A percentile compares a stretch with the other conserved stretches of the same genome.
Evolutionary conservation across 768 basidiomycete species (phyloP).

Genomic region (Tylopilus sp.): DNA sequence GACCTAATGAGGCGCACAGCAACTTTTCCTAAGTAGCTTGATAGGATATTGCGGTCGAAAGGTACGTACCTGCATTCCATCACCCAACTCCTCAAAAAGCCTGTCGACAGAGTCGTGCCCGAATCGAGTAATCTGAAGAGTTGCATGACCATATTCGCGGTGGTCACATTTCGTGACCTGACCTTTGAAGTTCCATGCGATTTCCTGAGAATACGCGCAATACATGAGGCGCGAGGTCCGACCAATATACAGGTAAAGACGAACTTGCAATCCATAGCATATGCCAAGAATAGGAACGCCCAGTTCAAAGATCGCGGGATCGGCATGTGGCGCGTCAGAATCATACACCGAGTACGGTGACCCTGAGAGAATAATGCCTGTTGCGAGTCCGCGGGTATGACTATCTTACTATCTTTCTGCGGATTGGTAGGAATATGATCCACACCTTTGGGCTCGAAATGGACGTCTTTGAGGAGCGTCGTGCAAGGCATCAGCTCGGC

Average conservation of each 20-base stretch:
- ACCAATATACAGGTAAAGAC: conserved; percentile 9
- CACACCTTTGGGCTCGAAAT: conserved; percentile 94
- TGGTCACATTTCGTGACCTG: conserved; percentile 83
- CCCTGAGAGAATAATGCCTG: conserved; percentile 94
- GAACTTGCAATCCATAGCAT: conserved; percentile 93
- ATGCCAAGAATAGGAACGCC: conserved; percentile 94
- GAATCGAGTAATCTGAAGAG: conserved; percentile 66
- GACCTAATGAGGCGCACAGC: conserved; percentile 53
- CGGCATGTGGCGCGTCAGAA: conserved; percentile 86
- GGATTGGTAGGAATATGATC: background rate
- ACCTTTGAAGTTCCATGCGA: conserved; percentile 85
- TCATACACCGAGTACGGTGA: conserved; percentile 99
- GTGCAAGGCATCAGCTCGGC: conserved; percentile 98
- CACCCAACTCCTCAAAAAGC: conserved; percentile 83
- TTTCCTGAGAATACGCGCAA: conserved; percentile 59
- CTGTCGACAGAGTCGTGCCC: conserved; percentile 60
- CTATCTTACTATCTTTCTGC: background rate
- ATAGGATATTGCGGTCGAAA: background rate
- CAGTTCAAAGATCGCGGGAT: conserved; percentile 83
- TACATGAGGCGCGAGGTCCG: background rate
- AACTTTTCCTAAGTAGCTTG: background rate
- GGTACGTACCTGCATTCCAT: conserved; percentile 74
- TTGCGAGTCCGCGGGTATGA: background rate
- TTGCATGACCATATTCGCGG: conserved; percentile 93
- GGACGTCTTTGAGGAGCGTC: conserved; percentile 78